Evolutionary conservation across 164 flowering plant genomes (phyloP).

Genomic region (Berberis vulgaris): DNA sequence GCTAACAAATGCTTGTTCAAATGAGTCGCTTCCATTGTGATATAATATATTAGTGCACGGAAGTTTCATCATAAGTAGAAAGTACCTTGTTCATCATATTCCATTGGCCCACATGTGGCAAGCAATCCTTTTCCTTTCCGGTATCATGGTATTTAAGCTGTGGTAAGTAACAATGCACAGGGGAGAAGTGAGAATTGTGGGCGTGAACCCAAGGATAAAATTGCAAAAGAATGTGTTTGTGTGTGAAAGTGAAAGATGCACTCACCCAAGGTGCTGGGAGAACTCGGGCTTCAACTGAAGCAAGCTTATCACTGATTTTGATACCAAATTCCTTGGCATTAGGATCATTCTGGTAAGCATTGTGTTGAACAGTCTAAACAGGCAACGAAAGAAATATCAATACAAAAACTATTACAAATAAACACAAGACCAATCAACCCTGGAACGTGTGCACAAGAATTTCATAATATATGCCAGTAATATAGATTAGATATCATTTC

Average conservation of each 20-base stretch:
- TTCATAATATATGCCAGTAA: no score
- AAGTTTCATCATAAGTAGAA: background rate
- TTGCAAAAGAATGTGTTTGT: background rate
- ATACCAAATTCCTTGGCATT: conserved; percentile 93
- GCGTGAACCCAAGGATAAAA: background rate
- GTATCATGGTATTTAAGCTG: conserved; percentile 96
- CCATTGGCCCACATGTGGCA: conserved; percentile 96
- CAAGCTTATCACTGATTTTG: conserved; percentile 75
- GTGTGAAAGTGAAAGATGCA: background rate
- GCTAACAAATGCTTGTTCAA: no score
- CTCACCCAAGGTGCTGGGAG: conserved; percentile 90
- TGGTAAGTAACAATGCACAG: conserved; percentile 10
- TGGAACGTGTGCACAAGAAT: no score
- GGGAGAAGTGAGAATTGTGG: background rate
- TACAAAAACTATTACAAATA: background rate
- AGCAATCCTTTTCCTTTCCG: conserved; percentile 78
- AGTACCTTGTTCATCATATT: conserved; percentile 97
- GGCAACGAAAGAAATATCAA: background rate
- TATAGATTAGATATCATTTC: no score
- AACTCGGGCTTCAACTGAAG: conserved; percentile 92
- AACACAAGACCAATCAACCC: background rate
- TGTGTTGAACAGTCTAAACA: conserved; percentile 73
- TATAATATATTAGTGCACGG: no score
- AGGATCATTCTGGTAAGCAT: conserved; percentile 73
- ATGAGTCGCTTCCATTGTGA: background rate